Evolutionary conservation across 176 grass and related monocot species (phyloP), one percentile per base, ranked within the genome.

Genomic region (Pontederia paniculata): DNA sequence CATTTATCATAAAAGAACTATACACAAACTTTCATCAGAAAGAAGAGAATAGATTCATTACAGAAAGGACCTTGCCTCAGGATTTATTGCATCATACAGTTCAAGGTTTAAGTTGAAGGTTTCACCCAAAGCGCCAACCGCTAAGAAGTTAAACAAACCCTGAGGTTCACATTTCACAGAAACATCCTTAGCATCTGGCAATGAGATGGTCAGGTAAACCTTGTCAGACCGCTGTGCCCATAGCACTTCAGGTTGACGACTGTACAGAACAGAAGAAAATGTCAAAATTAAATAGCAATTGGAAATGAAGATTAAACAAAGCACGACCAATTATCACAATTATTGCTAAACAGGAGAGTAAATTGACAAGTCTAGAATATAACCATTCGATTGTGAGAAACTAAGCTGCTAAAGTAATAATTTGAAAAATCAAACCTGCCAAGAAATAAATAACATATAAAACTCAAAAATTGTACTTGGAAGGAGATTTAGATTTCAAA

Each of bases 211-310:
- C 79, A 97, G 47, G 72, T 90, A 97, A 58, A 97, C 75, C 80
- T 80, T 97, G 62, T 97, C 72, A 0, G 77, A 79, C 41, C 91
- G 82, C 67, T 97, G 86, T 15, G 91, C 86, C 91, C 91, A 97
- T 2, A 97, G 54, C 56, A 97, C 83, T 74, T 97, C 91, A 52
- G 91, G 91, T 72, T 97, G 86, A 56, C 83, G 83, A 64, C 91
- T 97, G 60, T 49, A 71, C 72, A 48, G 28, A 37, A 37, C 5
- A 37, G 28, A 37, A 37, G 7, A 37, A 37, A 37, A 37, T 37
- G 28, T 6, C 28, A 6, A 5, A 37, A 37, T 6, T 37, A 2
- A 37, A 37, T n/a, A n/a, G n/a, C n/a, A 37, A 37, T 37, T 37
- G 3, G 28, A 37, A 37, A 37, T 37, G 7, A 37, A 37, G 28